Conservation (phyloP, 495 filamentous ascomycete genomes). For the Aspergillus leporis region DNA sequence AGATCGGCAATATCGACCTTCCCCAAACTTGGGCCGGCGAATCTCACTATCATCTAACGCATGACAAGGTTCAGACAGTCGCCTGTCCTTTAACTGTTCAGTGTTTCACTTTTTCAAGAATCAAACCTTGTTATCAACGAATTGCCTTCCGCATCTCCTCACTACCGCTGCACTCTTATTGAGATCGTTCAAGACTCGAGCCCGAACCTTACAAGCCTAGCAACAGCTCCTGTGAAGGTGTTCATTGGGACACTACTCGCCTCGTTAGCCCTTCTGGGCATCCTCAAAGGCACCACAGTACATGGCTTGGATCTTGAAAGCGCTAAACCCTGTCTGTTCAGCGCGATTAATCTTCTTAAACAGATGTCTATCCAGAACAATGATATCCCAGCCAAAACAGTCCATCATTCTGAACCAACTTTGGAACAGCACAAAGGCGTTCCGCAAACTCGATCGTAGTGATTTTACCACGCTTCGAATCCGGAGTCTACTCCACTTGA, state of each 20-base stretch:
- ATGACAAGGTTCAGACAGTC: constrained; percentile 34
- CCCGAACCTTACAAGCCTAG: constrained; percentile 22
- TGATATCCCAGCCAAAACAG: constrained; percentile 37
- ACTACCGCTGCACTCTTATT: constrained; percentile 38
- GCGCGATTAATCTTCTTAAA: constrained; percentile 39
- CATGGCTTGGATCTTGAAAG: constrained; percentile 33
- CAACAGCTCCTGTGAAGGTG: constrained; percentile 34
- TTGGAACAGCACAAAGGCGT: constrained; percentile 49
- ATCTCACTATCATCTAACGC: constrained; percentile 18
- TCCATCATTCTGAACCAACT: constrained; percentile 37
- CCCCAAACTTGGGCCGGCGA: neutral
- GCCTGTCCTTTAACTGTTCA: constrained; percentile 40
- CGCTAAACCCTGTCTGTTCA: constrained; percentile 35
- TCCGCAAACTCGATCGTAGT: constrained; percentile 42
- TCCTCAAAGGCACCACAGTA: constrained; percentile 37
- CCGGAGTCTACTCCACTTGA: constrained; percentile 42
- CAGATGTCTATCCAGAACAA: constrained; percentile 39
- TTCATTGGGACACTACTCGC: constrained; percentile 36
- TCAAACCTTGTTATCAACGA: constrained; percentile 28
- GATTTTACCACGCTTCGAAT: constrained; percentile 42
- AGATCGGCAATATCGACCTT: constrained; percentile 24
- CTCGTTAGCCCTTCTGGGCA: constrained; percentile 36
- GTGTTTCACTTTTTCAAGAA: constrained; percentile 45
- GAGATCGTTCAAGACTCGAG: constrained; percentile 30
- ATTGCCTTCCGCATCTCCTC: constrained; percentile 35